Evolutionary conservation across 768 basidiomycete genomes (phyloP), one percentile per base, ranked within the genome.

Genomic region (Termitomyces sp.): DNA sequence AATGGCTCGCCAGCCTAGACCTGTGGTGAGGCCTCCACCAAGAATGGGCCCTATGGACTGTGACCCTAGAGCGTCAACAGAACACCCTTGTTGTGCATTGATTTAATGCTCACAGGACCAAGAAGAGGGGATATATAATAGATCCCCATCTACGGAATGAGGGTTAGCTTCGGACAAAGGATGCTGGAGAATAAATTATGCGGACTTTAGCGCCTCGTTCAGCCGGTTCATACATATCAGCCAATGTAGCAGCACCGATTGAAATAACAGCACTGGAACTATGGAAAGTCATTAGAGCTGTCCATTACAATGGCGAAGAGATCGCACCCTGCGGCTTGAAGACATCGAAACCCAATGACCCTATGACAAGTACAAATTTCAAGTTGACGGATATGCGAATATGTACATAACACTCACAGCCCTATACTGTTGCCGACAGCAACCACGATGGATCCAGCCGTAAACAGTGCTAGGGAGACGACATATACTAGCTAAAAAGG

Each of bases 81-180:
- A 34, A 6, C 43, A 10, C 50, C 10, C 7, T 37, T 25, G 35
- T 23, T 51, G 21, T 14, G 47, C 37, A 6, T 14, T 19, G 59
- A 31, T n/a, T 3, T 14, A 6, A 3, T 19, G 10, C 73, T 63
- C 56, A 78, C 80, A 2, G 85, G 84, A 2, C 90, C 91, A 19
- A 94, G 80, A n/a, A 92, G 79, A 0, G 90, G 90, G 16, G 91
- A 85, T 11, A 85, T 84, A 62, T 89, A 93, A 70, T 86, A 93
- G 7, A 91, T 74, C 1, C 92, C 92, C 81, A 93, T 87, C 78
- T 79, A 53, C 10, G 19, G 1, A 29, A 27, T 52, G 48, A 53
- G 37, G 40, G 31, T 60, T 4, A 57, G 48, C 40, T 34, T n/a
- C n/a, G n/a, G 27, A 5, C 25, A 12, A n/a, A 27, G 34, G 23